Percentiles rank a stretch among this genome's conserved stretches.
phyloP scores from a whole-genome alignment of 2,329 filamentous ascomycete species.

The Cladophialophora bantiana region DNA sequence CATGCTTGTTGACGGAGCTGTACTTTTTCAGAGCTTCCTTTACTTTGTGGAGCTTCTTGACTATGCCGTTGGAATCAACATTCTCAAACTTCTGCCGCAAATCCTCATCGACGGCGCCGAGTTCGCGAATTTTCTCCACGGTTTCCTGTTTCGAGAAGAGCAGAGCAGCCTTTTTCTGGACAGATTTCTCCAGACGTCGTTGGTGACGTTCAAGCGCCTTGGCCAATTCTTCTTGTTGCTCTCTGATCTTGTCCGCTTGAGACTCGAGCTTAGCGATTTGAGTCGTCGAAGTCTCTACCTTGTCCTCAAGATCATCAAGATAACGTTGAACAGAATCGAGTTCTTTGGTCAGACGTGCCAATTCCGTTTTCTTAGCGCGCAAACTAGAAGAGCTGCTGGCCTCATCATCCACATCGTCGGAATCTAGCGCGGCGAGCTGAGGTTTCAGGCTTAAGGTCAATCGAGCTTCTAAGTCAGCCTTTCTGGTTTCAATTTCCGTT shows the following conservation, averaged over 20 bases:
- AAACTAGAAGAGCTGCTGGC: slow-evolving; percentile 64
- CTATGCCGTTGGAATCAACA: slow-evolving; percentile 77
- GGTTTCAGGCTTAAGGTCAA: slow-evolving; percentile 87
- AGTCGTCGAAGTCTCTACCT: slow-evolving; percentile 67
- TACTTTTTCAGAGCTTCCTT: slow-evolving; percentile 95
- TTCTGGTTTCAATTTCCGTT: slow-evolving; percentile 78
- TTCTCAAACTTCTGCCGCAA: slow-evolving; percentile 90
- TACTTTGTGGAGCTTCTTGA: slow-evolving; percentile 81
- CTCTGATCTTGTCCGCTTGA: slow-evolving; percentile 68
- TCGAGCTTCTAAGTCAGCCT: slow-evolving; percentile 83
- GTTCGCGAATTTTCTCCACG: slow-evolving; percentile 85
- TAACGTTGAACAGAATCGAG: slow-evolving; percentile 72
- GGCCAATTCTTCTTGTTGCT: slow-evolving; percentile 76
- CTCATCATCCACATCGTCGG: slow-evolving; percentile 73
- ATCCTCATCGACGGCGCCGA: slow-evolving; percentile 92
- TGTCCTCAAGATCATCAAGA: slow-evolving; percentile 75
- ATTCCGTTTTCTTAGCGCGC: slow-evolving; percentile 79
- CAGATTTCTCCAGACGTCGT: slow-evolving; percentile 88
- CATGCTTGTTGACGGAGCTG: slow-evolving; percentile 88
- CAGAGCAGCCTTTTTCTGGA: slow-evolving; percentile 83
- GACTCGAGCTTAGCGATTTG: slow-evolving; percentile 67
- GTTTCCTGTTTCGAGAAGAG: slow-evolving; percentile 80
- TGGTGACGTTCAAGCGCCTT: slow-evolving; percentile 82
- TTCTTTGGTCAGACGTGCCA: slow-evolving; percentile 76
- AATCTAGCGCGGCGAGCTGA: slow-evolving; percentile 83